Evolutionary conservation across 371 early-diverging fungal species (phyloP).

Genomic region (Circinella minor): DNA sequence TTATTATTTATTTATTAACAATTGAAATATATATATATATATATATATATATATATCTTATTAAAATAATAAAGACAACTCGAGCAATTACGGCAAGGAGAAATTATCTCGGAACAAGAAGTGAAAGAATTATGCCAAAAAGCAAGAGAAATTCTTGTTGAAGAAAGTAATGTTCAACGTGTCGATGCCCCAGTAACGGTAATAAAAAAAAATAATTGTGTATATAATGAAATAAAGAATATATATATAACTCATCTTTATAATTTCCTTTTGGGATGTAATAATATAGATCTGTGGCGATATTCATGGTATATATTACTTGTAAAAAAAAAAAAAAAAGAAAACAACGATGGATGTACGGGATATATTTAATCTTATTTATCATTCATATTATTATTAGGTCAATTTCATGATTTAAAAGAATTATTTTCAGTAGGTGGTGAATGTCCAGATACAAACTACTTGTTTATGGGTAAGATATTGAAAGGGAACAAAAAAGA

Average conservation of each 20-base stretch:
- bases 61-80: slow-evolving; percentile 65
- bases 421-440: slow-evolving; percentile 97
- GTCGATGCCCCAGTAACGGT: slow-evolving; percentile 98
- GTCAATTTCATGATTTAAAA: slow-evolving; percentile 97
- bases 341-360: background rate
- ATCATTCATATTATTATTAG: background rate
- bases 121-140: slow-evolving; percentile 93
- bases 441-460: slow-evolving; percentile 96
- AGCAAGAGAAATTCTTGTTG: slow-evolving; percentile 93
- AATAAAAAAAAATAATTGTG: slow-evolving; percentile 8
- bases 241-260: background rate
- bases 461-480: slow-evolving; percentile 92
- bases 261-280: too few relatives aligned
- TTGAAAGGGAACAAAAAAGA: background rate
- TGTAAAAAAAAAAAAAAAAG: background rate
- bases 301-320: slow-evolving; percentile 79
- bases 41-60: background rate
- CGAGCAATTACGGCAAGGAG: slow-evolving; percentile 86
- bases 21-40: too few relatives aligned
- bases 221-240: background rate
- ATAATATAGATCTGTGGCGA: slow-evolving; percentile 92
- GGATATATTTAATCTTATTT: background rate
- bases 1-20: background rate
- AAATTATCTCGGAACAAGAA: slow-evolving; percentile 90
- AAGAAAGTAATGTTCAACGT: slow-evolving; percentile 96